Base-by-base conservation (phyloP, 2,329 filamentous ascomycete species). In the Beauveria bassiana region DNA sequence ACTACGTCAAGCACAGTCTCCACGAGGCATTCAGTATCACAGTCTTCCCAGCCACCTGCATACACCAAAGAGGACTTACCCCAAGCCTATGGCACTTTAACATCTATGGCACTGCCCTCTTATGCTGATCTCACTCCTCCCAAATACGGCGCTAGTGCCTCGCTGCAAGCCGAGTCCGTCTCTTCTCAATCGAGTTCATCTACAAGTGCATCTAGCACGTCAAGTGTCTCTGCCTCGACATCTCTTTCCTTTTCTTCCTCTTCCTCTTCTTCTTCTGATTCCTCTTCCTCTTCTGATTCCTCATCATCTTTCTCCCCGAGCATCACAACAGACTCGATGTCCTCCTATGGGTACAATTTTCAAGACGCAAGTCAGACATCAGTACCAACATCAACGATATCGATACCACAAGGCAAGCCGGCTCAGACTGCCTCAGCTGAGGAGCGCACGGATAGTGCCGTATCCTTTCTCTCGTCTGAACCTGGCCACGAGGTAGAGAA, bases 271-370 rank as follows among this genome's bases (percentile, higher is more conserved):
- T 61, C 58, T 16, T n/a, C 50, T 14, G 22, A 43, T 12, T 12
- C 22, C 10, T 49, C 51, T 1, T 42, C 34, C 8, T 26, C 40
- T 3, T 18, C 20, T 7, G 22, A 7, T 1, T 45, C 51, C 12
- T 14, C 22, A 7, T 55, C 51, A 3, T 49, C 43, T n/a, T 38
- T 28, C 2, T 18, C 20, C 2, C 24, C 51, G 5, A 40, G 42
- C 9, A 55, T 22, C 10, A 31, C 43, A 28, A n/a, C 18, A 7
- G 22, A 42, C 3, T 14, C 24, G 12, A 49, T 55, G 16, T 34
- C 59, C 16, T 47, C 59, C 1, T 55, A 61, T 43, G 59, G 59
- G 12, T 61, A 61, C 51, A 49, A 50, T 18, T 61, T 55, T 10
- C 16, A 54, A 18, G 43, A 22, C 31, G 31, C 42, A 18, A 50